phyloP scores from a whole-genome alignment of 176 grass and related monocot species.

The Paspalum vaginatum region DNA sequence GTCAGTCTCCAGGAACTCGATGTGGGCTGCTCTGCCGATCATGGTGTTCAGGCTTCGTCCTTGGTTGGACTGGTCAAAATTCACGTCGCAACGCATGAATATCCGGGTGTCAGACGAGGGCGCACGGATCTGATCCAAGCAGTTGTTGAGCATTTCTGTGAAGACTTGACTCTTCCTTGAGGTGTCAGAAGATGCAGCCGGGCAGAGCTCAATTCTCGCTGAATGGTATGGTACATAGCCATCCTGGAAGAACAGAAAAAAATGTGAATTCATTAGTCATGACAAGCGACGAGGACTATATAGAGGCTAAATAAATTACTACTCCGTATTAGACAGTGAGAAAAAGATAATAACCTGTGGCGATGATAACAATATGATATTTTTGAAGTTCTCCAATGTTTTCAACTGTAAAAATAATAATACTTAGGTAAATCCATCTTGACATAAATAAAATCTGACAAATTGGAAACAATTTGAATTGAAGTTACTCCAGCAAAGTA shows the following conservation, averaged over 20 bases:
- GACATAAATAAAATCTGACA: constrained; percentile 9
- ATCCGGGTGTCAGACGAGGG: constrained; percentile 68
- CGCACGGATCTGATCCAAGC: constrained; percentile 86
- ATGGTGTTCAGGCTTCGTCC: constrained; percentile 84
- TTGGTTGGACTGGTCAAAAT: constrained; percentile 79
- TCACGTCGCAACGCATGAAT: constrained; percentile 88
- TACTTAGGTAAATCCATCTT: background rate
- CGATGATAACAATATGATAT: constrained; percentile 92
- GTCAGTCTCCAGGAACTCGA: constrained; percentile 92
- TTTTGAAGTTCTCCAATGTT: constrained; percentile 94
- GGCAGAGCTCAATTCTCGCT: constrained; percentile 90
- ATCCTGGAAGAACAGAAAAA: constrained; percentile 56
- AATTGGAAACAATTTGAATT: constrained; percentile 5
- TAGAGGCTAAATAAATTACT: background rate
- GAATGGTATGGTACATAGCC: constrained; percentile 98
- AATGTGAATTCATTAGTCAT: background rate
- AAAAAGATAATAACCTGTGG: constrained; percentile 74
- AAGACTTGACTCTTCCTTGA: constrained; percentile 88
- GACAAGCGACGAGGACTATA: background rate
- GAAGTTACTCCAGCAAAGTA: background rate
- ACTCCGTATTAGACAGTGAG: background rate
- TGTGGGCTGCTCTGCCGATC: constrained; percentile 91
- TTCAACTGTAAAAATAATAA: constrained; percentile 61
- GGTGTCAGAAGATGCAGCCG: constrained; percentile 69
- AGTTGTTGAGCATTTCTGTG: constrained; percentile 91